A percentile compares a stretch with the other conserved stretches of the same genome.
Evolutionary conservation across 208 protist species (phyloP).

Genomic region (Phytomonas sp.): DNA sequence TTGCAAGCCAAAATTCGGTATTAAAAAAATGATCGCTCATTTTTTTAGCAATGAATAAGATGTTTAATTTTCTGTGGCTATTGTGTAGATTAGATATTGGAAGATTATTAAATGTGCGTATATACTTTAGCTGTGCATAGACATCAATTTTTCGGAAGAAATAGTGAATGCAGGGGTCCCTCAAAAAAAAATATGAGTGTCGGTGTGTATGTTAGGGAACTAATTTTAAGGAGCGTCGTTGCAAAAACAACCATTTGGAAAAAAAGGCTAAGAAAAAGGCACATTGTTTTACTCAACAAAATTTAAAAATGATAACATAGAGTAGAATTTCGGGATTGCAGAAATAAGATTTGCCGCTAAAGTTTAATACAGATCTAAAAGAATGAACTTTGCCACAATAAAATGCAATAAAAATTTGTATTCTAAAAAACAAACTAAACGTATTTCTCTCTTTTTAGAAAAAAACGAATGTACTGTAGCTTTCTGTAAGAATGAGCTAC

Average conservation of each 20-base stretch:
- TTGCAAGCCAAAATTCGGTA: not conserved
- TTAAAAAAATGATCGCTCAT: not conserved
- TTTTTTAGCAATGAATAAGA: not conserved
- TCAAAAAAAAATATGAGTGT: not conserved
- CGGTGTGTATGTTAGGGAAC: not conserved
- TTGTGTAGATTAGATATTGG: not conserved
- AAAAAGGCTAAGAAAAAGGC: not conserved
- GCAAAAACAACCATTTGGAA: not conserved
- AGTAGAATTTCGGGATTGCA: not conserved
- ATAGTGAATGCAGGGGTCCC: not conserved
- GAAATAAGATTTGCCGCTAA: not conserved
- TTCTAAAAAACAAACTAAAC: slow-evolving; percentile 7
- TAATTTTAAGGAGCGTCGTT: not conserved
- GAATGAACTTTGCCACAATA: not conserved
- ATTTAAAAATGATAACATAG: not conserved
- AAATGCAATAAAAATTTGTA: not conserved
- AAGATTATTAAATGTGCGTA: not conserved
- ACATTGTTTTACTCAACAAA: not conserved
- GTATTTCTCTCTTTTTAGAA: too few relatives aligned
- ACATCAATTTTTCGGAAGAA: not conserved
- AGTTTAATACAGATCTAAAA: not conserved
- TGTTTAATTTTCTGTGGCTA: not conserved
- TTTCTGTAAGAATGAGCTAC: not conserved
- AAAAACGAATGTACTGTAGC: not conserved
- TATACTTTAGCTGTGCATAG: not conserved